Base-by-base conservation (phyloP, 495 filamentous ascomycete species). In the Penicillium arizonense region DNA sequence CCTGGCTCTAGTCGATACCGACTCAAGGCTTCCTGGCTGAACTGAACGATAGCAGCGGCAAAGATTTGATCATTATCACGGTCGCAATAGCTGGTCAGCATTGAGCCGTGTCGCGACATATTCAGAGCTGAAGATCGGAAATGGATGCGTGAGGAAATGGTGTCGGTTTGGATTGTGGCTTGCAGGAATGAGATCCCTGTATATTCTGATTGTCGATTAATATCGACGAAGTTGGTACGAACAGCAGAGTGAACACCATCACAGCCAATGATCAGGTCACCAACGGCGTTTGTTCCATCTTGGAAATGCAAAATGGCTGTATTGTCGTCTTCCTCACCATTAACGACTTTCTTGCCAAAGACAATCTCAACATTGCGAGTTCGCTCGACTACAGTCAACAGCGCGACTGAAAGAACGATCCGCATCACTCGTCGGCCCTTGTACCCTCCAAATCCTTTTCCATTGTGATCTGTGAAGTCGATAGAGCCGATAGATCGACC, bases 211-310 rank as follows among this genome's bases (percentile, higher is more conserved):
- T 70, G 68, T 7, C 74, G 67, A 7, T 63, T 64, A 0, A 75
- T 74, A 52, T 83, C 80, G 30, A 86, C 74, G 56, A 78, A 80
- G 13, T 69, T 61, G 14, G 70, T 73, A 10, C 83, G 77, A 9
- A 79, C 73, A 14, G 72, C 70, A 2, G 82, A 86, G 63, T 83
- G 79, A n/a, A 86, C 81, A 5, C 84, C 84, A 55, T 87, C 84
- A 60, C 82, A 85, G 39, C 82, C 83, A 7, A 86, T 61, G 2
- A 86, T 65, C 5, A 86, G 59, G 49, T 86, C 79, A 0, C 72
- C 81, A 21, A 65, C 63, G 0, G 71, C 77, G 4, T 65, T 61
- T 0, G 70, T 69, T 3, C 77, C 76, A 58, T 81, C 78, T 24
- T 74, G 62, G 58, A 87, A 85, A 23, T 68, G 61, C 12, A 82